Evolutionary conservation across 148 eudicot species (phyloP), one percentile per base, ranked within the genome.

Genomic region (Drosera capensis): DNA sequence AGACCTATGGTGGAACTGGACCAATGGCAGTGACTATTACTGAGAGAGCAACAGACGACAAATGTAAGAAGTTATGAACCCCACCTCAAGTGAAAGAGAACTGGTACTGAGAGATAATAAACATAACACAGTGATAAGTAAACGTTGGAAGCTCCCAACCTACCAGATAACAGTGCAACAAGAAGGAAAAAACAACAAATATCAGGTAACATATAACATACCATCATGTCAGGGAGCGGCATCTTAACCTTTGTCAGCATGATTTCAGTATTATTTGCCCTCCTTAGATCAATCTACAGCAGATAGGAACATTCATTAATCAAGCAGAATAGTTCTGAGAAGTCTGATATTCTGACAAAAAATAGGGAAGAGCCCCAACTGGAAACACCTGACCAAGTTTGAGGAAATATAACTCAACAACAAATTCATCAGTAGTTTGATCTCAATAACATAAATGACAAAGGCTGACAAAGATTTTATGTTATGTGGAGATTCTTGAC

Each of bases 191-290:
- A 19, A 46, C 25, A 19, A 34, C 29, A 37, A 26, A 46, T 39
- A 54, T 22, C 34, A 29, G 18, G 19, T 5, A 17, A 25, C 15
- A 8, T 19, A 44, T 22, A 55, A 48, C 86, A 58, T 77, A 88
- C 96, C 96, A 83, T 71, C 94, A 88, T 83, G 66, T 88, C 96
- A 49, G 94, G 78, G 48, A 88, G 94, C 39, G 96, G 96, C 96
- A 88, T 88, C 68, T 88, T 88, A 41, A 88, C 86, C 60, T 88
- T 88, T 53, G 96, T 88, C 46, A 88, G 83, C 96, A 88, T 88
- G 30, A 88, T 88, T 59, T 88, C 94, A 12, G 94, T 88, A 71
- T 88, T 88, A 55, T 83, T 77, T 51, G 78, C 96, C 71, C 94
- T 72, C 68, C 92, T 80, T 54, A 83, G 67, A 55, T 88, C 96